Percentiles rank a stretch among this genome's conserved stretches.
These are phyloP conservation scores for Pleurotus cornucopiae DNA, from an alignment of 768 basidiomycete genomes.

Conservation along the genomic window DNA sequence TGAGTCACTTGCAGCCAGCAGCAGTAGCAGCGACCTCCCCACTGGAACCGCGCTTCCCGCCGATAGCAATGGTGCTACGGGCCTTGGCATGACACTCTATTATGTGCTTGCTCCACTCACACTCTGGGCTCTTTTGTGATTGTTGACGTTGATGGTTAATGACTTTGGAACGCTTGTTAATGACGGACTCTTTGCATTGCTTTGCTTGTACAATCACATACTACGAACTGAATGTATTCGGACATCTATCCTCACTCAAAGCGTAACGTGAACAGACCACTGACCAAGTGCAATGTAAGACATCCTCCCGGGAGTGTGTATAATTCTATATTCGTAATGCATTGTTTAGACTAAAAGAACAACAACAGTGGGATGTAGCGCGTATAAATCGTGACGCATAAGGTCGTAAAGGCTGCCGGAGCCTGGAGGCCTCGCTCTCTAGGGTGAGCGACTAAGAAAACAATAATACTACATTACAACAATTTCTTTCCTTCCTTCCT, in stretches of 20 bases:
- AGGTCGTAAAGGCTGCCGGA: not conserved
- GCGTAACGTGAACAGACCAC: too few species aligned
- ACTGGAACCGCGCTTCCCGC: slow-evolving; percentile 2
- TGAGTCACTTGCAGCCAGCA: not conserved
- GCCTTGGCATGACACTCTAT: not conserved
- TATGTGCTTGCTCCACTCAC: not conserved
- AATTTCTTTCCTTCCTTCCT: not conserved
- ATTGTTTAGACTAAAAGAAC: too few species aligned
- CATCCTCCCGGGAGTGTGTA: too few species aligned
- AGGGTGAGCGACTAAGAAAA: not conserved
- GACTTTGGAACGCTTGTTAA: not conserved
- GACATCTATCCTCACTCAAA: too few species aligned
- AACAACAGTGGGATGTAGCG: too few species aligned
- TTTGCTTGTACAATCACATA: not conserved
- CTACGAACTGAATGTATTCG: too few species aligned
- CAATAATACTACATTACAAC: slow-evolving; percentile 1
- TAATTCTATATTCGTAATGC: too few species aligned
- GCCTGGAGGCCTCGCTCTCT: not conserved
- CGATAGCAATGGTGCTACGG: not conserved
- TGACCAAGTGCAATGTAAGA: too few species aligned
- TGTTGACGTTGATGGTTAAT: not conserved
- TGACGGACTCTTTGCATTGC: not conserved
- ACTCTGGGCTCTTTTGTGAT: slow-evolving; percentile 1
- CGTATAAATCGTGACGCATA: not conserved
- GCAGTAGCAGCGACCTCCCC: not conserved